Conservation (phyloP, 2,329 filamentous ascomycete genomes). For the Tricladium varicosporioides region DNA sequence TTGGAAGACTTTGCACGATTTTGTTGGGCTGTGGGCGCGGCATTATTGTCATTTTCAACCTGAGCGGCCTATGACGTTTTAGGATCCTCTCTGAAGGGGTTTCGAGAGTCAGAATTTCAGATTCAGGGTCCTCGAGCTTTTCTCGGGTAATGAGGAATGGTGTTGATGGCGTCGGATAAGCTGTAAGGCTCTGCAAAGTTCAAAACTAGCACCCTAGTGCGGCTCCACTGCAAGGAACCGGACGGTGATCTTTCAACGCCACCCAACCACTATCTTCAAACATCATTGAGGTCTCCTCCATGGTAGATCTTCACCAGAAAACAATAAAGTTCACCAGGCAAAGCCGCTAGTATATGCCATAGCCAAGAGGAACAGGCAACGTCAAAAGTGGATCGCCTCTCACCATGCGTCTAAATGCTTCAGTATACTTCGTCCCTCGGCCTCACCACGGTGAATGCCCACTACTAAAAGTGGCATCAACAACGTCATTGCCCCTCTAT, state of each 20-base stretch:
- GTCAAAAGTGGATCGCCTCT: too few species aligned
- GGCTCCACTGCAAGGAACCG: not conserved
- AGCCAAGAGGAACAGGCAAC: not conserved
- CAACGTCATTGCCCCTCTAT: conserved; percentile 21
- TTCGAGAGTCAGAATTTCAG: conserved; percentile 6
- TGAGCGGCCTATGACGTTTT: conserved; percentile 21
- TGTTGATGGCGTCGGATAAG: not conserved
- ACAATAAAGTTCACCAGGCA: too few species aligned
- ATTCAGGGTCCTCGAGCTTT: not conserved
- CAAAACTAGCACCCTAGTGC: not conserved
- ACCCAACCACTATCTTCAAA: too few species aligned
- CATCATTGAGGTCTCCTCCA: too few species aligned
- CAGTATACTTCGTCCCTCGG: conserved; percentile 5
- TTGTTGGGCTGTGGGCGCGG: conserved; percentile 9
- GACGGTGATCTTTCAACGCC: too few species aligned
- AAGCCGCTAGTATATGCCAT: not conserved
- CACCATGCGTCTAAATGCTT: not conserved
- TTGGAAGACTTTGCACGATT: conserved; percentile 18
- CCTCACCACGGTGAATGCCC: conserved; percentile 15
- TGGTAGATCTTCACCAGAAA: too few species aligned
- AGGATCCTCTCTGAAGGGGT: not conserved
- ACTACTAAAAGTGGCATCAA: conserved; percentile 9
- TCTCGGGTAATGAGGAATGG: not conserved
- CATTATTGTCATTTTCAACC: conserved; percentile 12
- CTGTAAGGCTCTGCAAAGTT: not conserved